These are phyloP conservation scores for Scheffersomyces stipitis DNA, from an alignment of 805 yeast species.

Conservation along the genomic window DNA sequence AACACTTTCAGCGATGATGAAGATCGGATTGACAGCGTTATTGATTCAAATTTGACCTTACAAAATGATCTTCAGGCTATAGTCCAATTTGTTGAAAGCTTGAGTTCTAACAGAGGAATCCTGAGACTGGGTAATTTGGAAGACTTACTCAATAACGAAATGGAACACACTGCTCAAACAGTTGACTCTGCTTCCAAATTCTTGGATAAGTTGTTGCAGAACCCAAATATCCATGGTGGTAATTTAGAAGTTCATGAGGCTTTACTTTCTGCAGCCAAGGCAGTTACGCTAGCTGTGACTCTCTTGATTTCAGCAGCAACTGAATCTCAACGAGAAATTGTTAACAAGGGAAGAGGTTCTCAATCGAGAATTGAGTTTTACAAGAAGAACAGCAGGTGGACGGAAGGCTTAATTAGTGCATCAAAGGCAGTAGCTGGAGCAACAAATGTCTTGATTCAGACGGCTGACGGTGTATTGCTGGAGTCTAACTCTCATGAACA, in stretches of 20 bases:
- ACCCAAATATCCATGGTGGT: slow-evolving; percentile 52
- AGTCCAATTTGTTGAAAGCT: slow-evolving; percentile 52
- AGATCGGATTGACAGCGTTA: slow-evolving; percentile 73
- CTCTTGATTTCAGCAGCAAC: slow-evolving; percentile 72
- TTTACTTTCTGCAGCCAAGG: slow-evolving; percentile 72
- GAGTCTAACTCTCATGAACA: slow-evolving; percentile 71
- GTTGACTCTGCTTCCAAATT: slow-evolving; percentile 65
- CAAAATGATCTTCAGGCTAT: slow-evolving; percentile 69
- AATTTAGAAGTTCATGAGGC: slow-evolving; percentile 75
- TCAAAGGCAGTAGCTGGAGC: slow-evolving; percentile 84
- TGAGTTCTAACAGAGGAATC: slow-evolving; percentile 36
- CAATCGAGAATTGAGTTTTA: slow-evolving; percentile 72
- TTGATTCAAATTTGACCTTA: slow-evolving; percentile 70
- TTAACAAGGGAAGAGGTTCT: slow-evolving; percentile 64
- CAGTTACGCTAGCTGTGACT: slow-evolving; percentile 76
- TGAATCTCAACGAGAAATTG: slow-evolving; percentile 80
- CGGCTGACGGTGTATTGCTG: slow-evolving; percentile 82
- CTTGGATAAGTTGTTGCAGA: slow-evolving; percentile 51
- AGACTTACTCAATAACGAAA: slow-evolving; percentile 69
- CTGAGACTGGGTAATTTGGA: slow-evolving; percentile 54
- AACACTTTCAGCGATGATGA: slow-evolving; percentile 52
- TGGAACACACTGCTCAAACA: slow-evolving; percentile 69
- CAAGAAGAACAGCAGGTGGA: slow-evolving; percentile 87
- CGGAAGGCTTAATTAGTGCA: slow-evolving; percentile 89
- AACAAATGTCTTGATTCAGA: slow-evolving; percentile 74